A percentile compares a stretch with the other conserved stretches of the same genome.
phyloP scores from a whole-genome alignment of 805 yeast genomes.

The Metschnikowia anglica region DNA sequence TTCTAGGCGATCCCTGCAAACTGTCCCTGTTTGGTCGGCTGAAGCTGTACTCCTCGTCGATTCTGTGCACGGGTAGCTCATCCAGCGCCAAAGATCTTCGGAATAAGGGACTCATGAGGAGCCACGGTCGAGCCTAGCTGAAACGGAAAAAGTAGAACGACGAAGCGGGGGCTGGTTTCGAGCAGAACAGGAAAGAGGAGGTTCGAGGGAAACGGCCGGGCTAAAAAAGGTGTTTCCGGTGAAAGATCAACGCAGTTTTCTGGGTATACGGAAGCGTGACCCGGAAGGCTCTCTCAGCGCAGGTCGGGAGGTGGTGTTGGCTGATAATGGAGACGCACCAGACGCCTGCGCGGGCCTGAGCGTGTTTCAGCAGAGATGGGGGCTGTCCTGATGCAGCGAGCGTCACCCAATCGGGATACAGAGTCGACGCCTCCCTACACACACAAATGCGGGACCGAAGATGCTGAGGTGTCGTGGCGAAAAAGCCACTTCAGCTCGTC shows the following conservation, averaged over 20 bases:
- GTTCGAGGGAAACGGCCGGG: no score
- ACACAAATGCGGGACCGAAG: no score
- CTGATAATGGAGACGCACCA: not conserved
- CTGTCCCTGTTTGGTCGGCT: conserved; percentile 8
- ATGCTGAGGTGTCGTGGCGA: no score
- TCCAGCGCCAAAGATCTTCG: conserved; percentile 1
- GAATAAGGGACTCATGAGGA: conserved; percentile 6
- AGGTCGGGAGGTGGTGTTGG: conserved; percentile 1
- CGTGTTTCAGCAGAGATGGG: conserved; percentile 4
- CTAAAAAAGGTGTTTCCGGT: no score
- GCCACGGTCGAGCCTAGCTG: no score
- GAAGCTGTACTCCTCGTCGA: conserved; percentile 14
- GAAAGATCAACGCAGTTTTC: not conserved
- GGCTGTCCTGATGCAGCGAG: conserved; percentile 1
- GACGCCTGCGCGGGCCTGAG: conserved; percentile 1
- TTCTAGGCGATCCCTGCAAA: conserved; percentile 1
- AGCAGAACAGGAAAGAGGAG: no score
- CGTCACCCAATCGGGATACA: not conserved
- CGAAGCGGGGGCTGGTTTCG: not conserved
- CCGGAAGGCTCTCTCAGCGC: not conserved
- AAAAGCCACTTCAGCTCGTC: no score
- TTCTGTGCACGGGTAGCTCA: conserved; percentile 15
- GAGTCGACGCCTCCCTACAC: no score
- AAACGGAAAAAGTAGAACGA: not conserved
- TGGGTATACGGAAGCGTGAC: not conserved